Evolutionary conservation across 1,284 basidiomycete genomes (phyloP).

Genomic region (Athelia psychrophila): DNA sequence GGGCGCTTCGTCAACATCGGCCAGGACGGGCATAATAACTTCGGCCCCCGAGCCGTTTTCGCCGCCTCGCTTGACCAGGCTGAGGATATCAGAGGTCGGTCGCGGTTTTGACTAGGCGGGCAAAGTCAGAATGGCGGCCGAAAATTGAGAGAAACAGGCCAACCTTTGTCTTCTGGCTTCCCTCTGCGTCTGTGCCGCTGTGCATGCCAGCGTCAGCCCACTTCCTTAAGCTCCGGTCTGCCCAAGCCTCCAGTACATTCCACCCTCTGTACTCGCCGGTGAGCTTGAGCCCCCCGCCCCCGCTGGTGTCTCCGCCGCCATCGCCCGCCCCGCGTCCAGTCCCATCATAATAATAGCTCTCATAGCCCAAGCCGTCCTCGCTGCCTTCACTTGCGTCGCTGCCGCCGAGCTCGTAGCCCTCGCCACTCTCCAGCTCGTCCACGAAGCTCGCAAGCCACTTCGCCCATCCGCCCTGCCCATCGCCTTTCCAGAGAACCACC

Average conservation of each 20-base stretch:
- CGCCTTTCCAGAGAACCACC: constrained; percentile 90
- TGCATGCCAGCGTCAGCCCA: constrained; percentile 82
- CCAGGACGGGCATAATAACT: constrained; percentile 45
- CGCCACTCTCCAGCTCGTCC: constrained; percentile 90
- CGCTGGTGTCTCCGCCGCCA: constrained; percentile 69
- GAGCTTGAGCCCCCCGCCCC: constrained; percentile 63
- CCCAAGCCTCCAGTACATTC: constrained; percentile 89
- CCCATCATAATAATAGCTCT: constrained; percentile 82
- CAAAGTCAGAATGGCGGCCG: background rate
- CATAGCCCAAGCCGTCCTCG: constrained; percentile 85
- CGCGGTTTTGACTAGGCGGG: constrained; percentile 7
- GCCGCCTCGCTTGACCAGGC: constrained; percentile 16
- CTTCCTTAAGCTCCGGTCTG: constrained; percentile 78
- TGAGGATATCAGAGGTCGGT: constrained; percentile 17
- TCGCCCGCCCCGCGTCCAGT: constrained; percentile 71
- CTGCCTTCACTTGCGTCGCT: constrained; percentile 56
- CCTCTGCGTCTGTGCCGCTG: constrained; percentile 36
- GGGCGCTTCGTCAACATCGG: constrained; percentile 29
- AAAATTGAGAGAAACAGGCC: background rate
- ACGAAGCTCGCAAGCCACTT: constrained; percentile 92
- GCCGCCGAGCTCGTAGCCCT: constrained; percentile 78
- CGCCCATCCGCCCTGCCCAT: constrained; percentile 92
- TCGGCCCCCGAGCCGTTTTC: constrained; percentile 24
- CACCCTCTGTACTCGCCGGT: constrained; percentile 86
- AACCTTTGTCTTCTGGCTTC: constrained; percentile 49